Evolutionary conservation across 177 flowering plant species (phyloP), one percentile per base, ranked within the genome.

Genomic region (Telopea speciosissima): DNA sequence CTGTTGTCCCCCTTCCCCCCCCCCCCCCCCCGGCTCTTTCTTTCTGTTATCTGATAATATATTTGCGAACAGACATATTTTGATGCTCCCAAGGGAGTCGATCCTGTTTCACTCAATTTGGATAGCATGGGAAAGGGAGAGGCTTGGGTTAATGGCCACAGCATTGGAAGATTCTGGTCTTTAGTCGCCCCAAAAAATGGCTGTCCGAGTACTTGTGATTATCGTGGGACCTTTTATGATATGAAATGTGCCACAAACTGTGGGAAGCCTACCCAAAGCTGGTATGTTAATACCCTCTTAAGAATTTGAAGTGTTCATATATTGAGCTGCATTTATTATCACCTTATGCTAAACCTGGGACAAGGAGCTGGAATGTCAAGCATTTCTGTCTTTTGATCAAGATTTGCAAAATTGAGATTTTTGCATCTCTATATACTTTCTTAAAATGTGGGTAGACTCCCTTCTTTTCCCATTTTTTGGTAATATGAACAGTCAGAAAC

Each of bases 111-210:
- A 45, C 83, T 94, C 69, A 77, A 90, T 83, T 73, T 94, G 71
- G 84, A 84, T 70, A 88, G 93, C 82, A 94, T 94, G 98, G 97
- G 98, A 42, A 94, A 94, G 77, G 98, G 98, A 33, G 95, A 86
- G 80, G 93, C 89, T 61, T 94, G 98, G 97, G 88, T 92, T 70
- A 94, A 94, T 80, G 98, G 97, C 67, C 89, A 90, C 70, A 86
- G 82, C 77, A 89, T 94, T 25, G 98, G 97, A 71, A 81, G 98
- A 76, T 90, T 86, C 77, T 94, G 98, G 98, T 87, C 81, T 63
- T 65, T 44, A 49, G 78, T 77, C 68, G 80, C 91, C 52, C 89
- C 96, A 59, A 79, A 83, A 73, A 75, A 75, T 79, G 98, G 98
- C 73, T 93, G 98, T 63, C 76, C 70, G 71, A 36, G 8, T 5